Base-by-base conservation (phyloP, 2,329 filamentous ascomycete species). In the Magnaporthales sp. region DNA sequence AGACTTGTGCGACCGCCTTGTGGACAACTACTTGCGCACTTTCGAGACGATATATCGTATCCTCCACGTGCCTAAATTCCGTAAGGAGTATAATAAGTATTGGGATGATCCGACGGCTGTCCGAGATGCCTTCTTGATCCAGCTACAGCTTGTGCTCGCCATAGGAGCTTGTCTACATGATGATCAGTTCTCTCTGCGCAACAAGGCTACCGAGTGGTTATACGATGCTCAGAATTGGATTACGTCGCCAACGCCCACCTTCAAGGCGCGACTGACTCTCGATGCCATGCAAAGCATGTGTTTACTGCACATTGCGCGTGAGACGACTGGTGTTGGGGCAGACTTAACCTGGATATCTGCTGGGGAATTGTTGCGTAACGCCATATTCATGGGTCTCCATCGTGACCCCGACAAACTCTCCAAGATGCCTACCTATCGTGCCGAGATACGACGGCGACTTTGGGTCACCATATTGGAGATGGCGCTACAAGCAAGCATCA, bases 1-100 rank as follows among this genome's bases (percentile, higher is more conserved):
- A 11, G 73, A 74, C 0, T 67, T 85, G 0, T 80, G 82, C 0
- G 84, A 87, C 67, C 73, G 79, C 65, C 78, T 88, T 1, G 75
- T 87, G n/a, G 77, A 82, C 11, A 74, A 77, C 32, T 88, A 88
- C 75, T 75, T 89, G 26, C 77, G 83, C 62, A 83, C 82, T 0
- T 80, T 85, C 56, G 85, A 89, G 70, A 81, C 83, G 1, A 81
- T 84, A 15, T 80, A 84, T 68, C 80, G 87, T 3, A 79, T 89
- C 26, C 67, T 89, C 9, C 83, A 89, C 71, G 72, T 84, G 0
- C 86, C 86, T 0, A 82, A 80, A 0, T 89, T 89, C 68, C 76
- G 79, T 60, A 76, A 76, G 11, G 82, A 86, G 32, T 89, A 88
- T 70, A 77, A 78, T 11, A 71, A 73, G 2, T 84, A 82, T 72